These are phyloP conservation scores for Vitis amurensis DNA, from an alignment of 164 flowering plant species.

Conservation along the genomic window DNA sequence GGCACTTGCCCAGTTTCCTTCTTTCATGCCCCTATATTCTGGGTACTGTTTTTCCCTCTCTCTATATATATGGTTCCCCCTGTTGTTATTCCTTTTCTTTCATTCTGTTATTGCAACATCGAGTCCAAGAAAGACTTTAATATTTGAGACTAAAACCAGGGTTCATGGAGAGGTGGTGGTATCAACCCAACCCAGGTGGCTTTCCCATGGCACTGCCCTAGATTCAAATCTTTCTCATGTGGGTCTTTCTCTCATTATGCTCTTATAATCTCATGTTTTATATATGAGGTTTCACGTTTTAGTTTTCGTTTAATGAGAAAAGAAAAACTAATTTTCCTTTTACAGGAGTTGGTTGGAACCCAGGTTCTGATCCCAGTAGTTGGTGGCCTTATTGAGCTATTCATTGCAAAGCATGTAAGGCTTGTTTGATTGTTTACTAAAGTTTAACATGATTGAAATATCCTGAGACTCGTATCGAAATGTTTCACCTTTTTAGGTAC, in stretches of 20 bases:
- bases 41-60: conserved; percentile 40
- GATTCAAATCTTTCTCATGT: conserved; percentile 26
- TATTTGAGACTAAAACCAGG: conserved; percentile 26
- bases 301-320: background rate
- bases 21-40: conserved; percentile 44
- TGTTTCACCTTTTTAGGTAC: conserved; percentile 28
- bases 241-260: conserved; percentile 9
- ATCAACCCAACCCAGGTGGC: conserved; percentile 46
- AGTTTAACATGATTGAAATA: background rate
- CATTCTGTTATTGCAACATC: background rate
- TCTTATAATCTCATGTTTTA: background rate
- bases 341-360: conserved; percentile 45
- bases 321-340: background rate
- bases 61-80: background rate
- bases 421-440: background rate
- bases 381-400: conserved; percentile 59
- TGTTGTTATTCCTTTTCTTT: background rate
- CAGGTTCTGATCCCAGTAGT: conserved; percentile 49
- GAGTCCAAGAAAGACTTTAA: background rate
- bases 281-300: background rate
- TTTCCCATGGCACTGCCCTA: conserved; percentile 16
- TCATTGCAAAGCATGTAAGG: conserved; percentile 42
- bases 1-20: conserved; percentile 50
- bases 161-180: conserved; percentile 55
- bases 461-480: too few species aligned